phyloP scores from a whole-genome alignment of 2,329 filamentous ascomycete species.

The Stylonectria norvegica region DNA sequence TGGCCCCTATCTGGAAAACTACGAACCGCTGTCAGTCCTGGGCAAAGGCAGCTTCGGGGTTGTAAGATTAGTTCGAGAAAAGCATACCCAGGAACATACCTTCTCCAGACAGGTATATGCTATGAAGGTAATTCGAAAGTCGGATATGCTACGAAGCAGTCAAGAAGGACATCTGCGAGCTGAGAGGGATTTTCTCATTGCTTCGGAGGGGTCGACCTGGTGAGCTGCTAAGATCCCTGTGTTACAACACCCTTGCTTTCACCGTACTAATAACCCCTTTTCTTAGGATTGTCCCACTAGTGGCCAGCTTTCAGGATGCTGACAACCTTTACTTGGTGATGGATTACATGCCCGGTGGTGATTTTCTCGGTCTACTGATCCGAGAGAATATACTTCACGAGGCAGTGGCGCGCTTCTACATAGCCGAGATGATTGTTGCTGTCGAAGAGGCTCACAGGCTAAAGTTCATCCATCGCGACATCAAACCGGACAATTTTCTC shows the following conservation, averaged over 20 bases:
- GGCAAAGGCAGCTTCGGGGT: conserved; percentile 95
- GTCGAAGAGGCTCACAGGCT: conserved; percentile 89
- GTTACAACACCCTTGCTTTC: not conserved
- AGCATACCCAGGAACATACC: conserved; percentile 28
- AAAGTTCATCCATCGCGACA: conserved; percentile 88
- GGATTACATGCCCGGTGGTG: conserved; percentile 97
- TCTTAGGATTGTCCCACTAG: conserved; percentile 74
- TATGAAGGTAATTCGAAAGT: conserved; percentile 97
- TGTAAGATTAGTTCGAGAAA: conserved; percentile 79
- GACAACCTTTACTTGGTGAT: conserved; percentile 88
- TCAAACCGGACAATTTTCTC: conserved; percentile 97
- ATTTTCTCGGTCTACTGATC: conserved; percentile 84
- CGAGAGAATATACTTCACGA: conserved; percentile 82
- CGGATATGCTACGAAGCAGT: conserved; percentile 83
- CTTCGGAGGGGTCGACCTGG: conserved; percentile 83
- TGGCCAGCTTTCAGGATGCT: conserved; percentile 85
- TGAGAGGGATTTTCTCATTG: conserved; percentile 87
- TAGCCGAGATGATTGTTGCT: conserved; percentile 93
- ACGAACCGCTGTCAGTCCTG: conserved; percentile 75
- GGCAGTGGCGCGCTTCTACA: conserved; percentile 75
- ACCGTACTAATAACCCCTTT: not conserved
- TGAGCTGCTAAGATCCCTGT: conserved; percentile 30
- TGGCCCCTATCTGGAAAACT: conserved; percentile 40
- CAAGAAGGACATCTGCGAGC: conserved; percentile 92
- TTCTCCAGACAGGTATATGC: conserved; percentile 65